Conservation (phyloP, 495 filamentous ascomycete species). For the Neurospora sp. region DNA sequence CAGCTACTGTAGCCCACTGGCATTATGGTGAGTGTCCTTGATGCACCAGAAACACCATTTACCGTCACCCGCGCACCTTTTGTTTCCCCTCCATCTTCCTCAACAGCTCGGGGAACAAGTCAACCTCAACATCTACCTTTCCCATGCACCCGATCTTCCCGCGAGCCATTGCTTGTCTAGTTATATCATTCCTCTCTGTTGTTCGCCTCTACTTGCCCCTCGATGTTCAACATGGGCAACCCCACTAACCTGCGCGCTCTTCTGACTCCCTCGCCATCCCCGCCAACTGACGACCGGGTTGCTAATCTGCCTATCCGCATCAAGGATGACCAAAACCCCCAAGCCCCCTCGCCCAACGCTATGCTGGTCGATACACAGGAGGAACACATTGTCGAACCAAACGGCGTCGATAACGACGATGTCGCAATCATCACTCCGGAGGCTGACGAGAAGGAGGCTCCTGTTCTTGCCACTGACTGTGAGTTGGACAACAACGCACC, state of each 20-base stretch:
- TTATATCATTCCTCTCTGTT: not conserved
- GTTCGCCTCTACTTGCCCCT: not conserved
- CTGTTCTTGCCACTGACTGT: conserved; percentile 57
- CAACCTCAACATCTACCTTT: not conserved
- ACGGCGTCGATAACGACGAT: conserved; percentile 66
- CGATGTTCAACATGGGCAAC: not conserved
- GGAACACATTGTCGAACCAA: conserved; percentile 48
- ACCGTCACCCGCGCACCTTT: not conserved
- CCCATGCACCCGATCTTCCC: not conserved
- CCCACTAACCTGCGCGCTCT: not conserved
- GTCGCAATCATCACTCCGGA: conserved; percentile 73
- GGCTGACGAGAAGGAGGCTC: conserved; percentile 29
- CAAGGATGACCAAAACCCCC: conserved; percentile 28
- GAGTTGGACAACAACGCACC: conserved; percentile 23
- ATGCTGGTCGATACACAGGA: conserved; percentile 67
- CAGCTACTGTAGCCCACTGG: not conserved
- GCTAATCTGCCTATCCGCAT: conserved; percentile 19
- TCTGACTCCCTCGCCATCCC: conserved; percentile 3
- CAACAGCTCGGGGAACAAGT: not conserved
- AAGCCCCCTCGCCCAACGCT: conserved; percentile 36
- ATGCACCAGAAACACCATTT: not conserved
- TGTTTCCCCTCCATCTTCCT: not conserved
- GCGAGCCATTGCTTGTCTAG: not conserved
- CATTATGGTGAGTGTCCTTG: not conserved
- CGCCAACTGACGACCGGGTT: conserved; percentile 8